Percentiles rank a stretch among this genome's conserved stretches.
phyloP scores from a whole-genome alignment of 208 protist species.

The Kentomonas sorsogonicus region DNA sequence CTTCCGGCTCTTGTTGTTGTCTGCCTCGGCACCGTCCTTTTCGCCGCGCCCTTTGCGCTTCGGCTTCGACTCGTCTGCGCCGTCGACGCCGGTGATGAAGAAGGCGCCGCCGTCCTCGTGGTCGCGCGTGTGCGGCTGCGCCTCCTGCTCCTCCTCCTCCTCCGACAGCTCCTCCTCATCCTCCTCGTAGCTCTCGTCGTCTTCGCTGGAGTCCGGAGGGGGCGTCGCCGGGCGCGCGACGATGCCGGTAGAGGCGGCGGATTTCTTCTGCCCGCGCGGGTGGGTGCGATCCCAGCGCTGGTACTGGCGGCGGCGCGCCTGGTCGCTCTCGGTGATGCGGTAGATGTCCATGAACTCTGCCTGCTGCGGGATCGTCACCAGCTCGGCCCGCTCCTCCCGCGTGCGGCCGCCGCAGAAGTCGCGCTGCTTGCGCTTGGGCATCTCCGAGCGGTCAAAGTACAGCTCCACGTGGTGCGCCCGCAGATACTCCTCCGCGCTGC shows the following conservation, averaged over 20 bases:
- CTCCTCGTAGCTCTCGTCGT: neutral
- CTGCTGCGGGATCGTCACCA: constrained; percentile 80
- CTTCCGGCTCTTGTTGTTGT: no score
- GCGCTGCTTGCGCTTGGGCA: constrained; percentile 50
- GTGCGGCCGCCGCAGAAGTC: constrained; percentile 65
- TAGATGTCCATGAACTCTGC: constrained; percentile 89
- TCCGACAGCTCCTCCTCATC: constrained; percentile 1
- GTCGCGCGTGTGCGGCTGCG: neutral
- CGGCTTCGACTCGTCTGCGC: no score
- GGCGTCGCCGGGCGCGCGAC: neutral
- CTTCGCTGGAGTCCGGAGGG: neutral
- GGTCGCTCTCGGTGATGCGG: constrained; percentile 24
- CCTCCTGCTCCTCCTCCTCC: constrained; percentile 2
- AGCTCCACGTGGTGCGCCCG: constrained; percentile 26
- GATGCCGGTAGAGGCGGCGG: no score
- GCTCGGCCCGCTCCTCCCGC: constrained; percentile 15
- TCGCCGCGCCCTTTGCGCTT: no score
- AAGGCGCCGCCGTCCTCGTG: constrained; percentile 17
- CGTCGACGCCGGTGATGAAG: constrained; percentile 31
- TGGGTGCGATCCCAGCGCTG: no score
- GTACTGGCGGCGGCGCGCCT: neutral
- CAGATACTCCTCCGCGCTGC: constrained; percentile 30
- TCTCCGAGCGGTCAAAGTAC: constrained; percentile 44
- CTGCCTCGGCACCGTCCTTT: no score
- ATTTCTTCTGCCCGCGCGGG: no score